Evolutionary conservation across 495 filamentous ascomycete genomes (phyloP).

Genomic region (Amniculicola lignicola): DNA sequence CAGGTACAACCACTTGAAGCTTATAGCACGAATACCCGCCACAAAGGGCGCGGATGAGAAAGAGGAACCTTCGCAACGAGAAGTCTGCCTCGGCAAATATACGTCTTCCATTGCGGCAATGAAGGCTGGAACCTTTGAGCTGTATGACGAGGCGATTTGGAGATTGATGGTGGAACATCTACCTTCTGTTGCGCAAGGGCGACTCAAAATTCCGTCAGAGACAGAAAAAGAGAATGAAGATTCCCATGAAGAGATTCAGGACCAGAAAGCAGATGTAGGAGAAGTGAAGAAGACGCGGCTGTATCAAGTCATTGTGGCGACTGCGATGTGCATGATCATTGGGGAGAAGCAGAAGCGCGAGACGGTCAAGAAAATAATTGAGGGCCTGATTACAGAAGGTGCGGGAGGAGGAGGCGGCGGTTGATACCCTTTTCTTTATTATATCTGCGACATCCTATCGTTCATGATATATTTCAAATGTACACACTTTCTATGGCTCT

Average conservation of each 20-base stretch:
- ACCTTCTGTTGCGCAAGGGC: background rate
- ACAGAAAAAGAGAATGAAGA: background rate
- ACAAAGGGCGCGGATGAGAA: background rate
- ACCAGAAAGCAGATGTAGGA: background rate
- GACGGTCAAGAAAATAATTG: conserved; percentile 21
- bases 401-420: no score
- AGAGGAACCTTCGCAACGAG: background rate
- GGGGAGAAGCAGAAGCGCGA: conserved; percentile 33
- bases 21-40: conserved; percentile 18
- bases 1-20: conserved; percentile 25
- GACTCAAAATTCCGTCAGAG: no score
- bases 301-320: conserved; percentile 31
- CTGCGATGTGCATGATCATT: conserved; percentile 37
- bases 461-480: no score
- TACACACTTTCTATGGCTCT: no score
- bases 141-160: conserved; percentile 27
- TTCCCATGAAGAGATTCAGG: background rate
- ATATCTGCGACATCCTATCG: no score
- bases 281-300: conserved; percentile 17
- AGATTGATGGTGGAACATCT: conserved; percentile 13
- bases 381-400: conserved; percentile 10
- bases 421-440: no score
- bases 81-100: conserved; percentile 28
- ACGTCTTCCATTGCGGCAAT: conserved; percentile 11
- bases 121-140: conserved; percentile 24